A percentile compares a stretch with the other conserved stretches of the same genome.
Conservation (phyloP, 257 asterid genomes). For the Primulina eburnea region DNA sequence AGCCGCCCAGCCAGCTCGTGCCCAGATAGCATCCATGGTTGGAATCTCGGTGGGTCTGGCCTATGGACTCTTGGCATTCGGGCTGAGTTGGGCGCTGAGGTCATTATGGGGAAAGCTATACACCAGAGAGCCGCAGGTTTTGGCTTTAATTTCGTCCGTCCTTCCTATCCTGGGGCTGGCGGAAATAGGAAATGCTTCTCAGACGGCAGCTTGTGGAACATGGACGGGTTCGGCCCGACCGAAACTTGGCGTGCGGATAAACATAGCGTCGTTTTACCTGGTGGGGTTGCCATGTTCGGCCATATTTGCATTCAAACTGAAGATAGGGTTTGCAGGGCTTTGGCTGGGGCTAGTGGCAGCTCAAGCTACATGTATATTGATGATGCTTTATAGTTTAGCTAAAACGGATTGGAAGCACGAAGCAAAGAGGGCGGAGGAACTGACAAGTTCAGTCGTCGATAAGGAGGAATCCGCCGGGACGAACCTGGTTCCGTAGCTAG, state of each 20-base stretch:
- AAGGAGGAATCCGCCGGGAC: slow-evolving; percentile 47
- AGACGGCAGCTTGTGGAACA: slow-evolving; percentile 79
- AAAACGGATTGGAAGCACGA: slow-evolving; percentile 75
- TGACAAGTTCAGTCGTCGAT: slow-evolving; percentile 38
- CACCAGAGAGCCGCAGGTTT: slow-evolving; percentile 52
- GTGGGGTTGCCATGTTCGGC: slow-evolving; percentile 74
- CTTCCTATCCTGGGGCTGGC: slow-evolving; percentile 75
- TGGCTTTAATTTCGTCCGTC: slow-evolving; percentile 41
- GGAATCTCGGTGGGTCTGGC: slow-evolving; percentile 38
- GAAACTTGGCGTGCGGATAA: slow-evolving; percentile 61
- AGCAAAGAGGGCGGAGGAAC: slow-evolving; percentile 65
- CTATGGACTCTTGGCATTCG: slow-evolving; percentile 52
- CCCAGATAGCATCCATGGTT: slow-evolving; percentile 46
- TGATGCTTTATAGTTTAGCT: slow-evolving; percentile 57
- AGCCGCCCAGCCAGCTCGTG: slow-evolving; percentile 51
- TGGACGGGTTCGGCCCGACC: slow-evolving; percentile 78
- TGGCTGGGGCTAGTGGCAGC: slow-evolving; percentile 84
- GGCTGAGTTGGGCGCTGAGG: slow-evolving; percentile 41
- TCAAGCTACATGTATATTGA: slow-evolving; percentile 43
- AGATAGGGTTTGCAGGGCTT: slow-evolving; percentile 61
- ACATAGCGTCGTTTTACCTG: slow-evolving; percentile 69
- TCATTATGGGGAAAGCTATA: slow-evolving; percentile 56
- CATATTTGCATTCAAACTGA: slow-evolving; percentile 51
- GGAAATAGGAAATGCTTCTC: slow-evolving; percentile 71
- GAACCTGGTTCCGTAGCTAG: slow-evolving; percentile 41